Percentiles rank a stretch among this genome's conserved stretches.
phyloP scores from a whole-genome alignment of 305 asterid species.

The Caryopteris hybrid region DNA sequence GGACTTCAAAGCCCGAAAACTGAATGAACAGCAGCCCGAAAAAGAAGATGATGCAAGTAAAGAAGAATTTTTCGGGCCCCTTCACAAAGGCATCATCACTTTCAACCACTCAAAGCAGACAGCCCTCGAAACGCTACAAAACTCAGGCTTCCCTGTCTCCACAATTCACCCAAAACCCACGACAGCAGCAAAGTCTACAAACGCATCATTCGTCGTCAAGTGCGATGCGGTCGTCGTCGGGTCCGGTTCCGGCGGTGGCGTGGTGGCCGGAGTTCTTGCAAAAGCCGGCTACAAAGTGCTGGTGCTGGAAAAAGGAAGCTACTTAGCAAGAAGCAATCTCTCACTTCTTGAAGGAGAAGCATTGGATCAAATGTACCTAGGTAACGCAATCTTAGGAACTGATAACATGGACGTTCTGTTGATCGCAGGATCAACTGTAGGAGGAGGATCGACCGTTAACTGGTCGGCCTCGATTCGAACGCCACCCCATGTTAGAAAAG shows the following conservation, averaged over 20 bases:
- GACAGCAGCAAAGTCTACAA: too few relatives aligned
- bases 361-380: constrained; percentile 67
- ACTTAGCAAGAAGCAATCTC: constrained; percentile 41
- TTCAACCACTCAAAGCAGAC: constrained; percentile 23
- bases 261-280: constrained; percentile 70
- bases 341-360: constrained; percentile 62
- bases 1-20: not conserved
- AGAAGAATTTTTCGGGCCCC: constrained; percentile 38
- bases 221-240: constrained; percentile 78
- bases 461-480: constrained; percentile 76
- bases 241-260: constrained; percentile 83
- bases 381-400: constrained; percentile 44
- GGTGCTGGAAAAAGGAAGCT: constrained; percentile 69
- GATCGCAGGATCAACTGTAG: constrained; percentile 80
- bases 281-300: constrained; percentile 66
- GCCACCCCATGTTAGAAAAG: constrained; percentile 50
- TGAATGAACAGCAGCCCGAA: constrained; percentile 7
- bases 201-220: constrained; percentile 37
- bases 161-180: too few relatives aligned
- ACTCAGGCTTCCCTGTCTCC: constrained; percentile 42
- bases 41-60: constrained; percentile 1
- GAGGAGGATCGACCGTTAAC: constrained; percentile 71
- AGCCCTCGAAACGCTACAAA: constrained; percentile 25
- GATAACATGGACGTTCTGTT: constrained; percentile 38
- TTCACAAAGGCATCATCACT: constrained; percentile 43